Conservation (phyloP, 441 rosid genomes). For the Jatropha multifida region DNA sequence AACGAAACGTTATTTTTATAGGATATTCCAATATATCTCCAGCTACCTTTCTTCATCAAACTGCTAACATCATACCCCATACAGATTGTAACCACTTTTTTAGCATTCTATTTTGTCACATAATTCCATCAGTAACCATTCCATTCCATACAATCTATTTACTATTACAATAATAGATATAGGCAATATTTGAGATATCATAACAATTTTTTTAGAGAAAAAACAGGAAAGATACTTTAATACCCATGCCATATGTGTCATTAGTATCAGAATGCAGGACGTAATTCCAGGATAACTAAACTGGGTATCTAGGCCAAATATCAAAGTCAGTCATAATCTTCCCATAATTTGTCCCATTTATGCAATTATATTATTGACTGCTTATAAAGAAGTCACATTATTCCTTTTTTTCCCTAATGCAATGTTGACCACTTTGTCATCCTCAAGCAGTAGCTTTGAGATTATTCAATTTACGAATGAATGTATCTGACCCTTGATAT, state of each 20-base stretch:
- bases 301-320: background rate
- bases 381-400: background rate
- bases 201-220: background rate
- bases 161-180: background rate
- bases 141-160: background rate
- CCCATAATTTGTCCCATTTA: background rate
- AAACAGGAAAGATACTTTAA: background rate
- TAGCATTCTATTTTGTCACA: background rate
- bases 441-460: constrained; percentile 8
- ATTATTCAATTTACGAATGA: constrained; percentile 7
- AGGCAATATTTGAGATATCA: background rate
- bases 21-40: background rate
- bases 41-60: background rate
- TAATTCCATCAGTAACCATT: background rate
- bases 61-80: background rate
- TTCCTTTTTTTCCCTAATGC: background rate
- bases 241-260: background rate
- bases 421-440: background rate
- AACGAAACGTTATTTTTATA: background rate
- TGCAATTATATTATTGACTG: background rate
- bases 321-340: background rate
- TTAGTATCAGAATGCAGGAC: background rate
- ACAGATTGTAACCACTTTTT: constrained; percentile 1
- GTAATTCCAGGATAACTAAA: background rate
- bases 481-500: constrained; percentile 32